phyloP scores from a whole-genome alignment of 2,329 filamentous ascomycete species.

The Lecanoromycetidae sp. region DNA sequence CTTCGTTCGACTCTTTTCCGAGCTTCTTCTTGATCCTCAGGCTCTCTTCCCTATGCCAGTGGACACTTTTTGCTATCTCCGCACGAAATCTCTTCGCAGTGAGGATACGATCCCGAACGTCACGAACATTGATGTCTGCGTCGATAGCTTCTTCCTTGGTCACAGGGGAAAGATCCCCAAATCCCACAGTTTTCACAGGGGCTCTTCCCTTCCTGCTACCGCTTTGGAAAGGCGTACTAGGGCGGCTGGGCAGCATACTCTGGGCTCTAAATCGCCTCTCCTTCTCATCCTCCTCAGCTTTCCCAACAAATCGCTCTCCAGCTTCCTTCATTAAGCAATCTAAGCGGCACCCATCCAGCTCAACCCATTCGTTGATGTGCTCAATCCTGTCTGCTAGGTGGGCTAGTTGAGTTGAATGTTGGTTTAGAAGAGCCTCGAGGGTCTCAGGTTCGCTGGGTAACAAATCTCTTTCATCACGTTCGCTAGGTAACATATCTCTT shows the following conservation, averaged over 20 bases:
- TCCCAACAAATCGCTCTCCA: not conserved
- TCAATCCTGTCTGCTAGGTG: conserved; percentile 7
- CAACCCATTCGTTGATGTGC: conserved; percentile 13
- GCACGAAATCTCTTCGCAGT: too few relatives aligned
- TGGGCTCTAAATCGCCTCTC: conserved; percentile 1
- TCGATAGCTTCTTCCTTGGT: too few relatives aligned
- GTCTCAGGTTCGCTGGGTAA: not conserved
- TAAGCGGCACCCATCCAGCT: conserved; percentile 2
- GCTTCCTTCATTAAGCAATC: not conserved
- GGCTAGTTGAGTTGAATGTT: conserved; percentile 2
- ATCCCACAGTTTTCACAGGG: not conserved
- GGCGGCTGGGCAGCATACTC: not conserved
- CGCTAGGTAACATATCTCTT: too few relatives aligned
- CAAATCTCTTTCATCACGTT: too few relatives aligned
- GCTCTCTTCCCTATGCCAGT: not conserved
- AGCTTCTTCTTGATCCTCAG: not conserved
- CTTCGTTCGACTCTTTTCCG: too few relatives aligned
- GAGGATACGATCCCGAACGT: too few relatives aligned
- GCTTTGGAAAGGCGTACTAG: too few relatives aligned
- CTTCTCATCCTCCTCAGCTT: not conserved
- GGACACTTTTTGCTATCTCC: too few relatives aligned
- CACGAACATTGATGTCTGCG: too few relatives aligned
- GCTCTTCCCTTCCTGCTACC: not conserved
- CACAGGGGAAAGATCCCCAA: too few relatives aligned
- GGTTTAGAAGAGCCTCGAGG: conserved; percentile 4